phyloP scores from a whole-genome alignment of 108 stramenopile species.

The Discostella stelligeroides region DNA sequence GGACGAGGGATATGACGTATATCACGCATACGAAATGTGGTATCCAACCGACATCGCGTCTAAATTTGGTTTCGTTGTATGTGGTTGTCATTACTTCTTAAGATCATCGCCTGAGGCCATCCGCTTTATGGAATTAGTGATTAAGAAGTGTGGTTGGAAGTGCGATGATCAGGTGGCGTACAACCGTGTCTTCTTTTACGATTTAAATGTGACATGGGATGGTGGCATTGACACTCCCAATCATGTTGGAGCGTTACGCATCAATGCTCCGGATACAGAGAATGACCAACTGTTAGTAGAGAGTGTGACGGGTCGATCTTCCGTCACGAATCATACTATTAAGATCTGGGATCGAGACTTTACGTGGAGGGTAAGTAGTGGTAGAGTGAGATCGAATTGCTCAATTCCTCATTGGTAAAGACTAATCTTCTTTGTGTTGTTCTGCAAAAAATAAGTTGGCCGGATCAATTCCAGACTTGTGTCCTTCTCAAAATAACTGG shows the following conservation, averaged over 20 bases:
- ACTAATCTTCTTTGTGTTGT: neutral
- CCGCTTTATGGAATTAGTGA: slow-evolving; percentile 37
- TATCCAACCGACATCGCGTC: slow-evolving; percentile 37
- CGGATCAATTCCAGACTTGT: slow-evolving; percentile 29
- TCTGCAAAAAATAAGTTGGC: slow-evolving; percentile 3
- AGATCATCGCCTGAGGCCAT: slow-evolving; percentile 38
- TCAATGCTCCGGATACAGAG: neutral
- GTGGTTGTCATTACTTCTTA: slow-evolving; percentile 55
- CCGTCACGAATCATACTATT: slow-evolving; percentile 41
- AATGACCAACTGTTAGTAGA: slow-evolving; percentile 38
- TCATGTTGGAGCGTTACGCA: slow-evolving; percentile 3
- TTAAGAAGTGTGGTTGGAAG: slow-evolving; percentile 35
- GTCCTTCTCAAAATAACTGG: slow-evolving; percentile 57
- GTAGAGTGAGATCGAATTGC: too few species aligned
- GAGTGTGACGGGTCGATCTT: slow-evolving; percentile 35
- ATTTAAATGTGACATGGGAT: slow-evolving; percentile 47
- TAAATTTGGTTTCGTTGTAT: slow-evolving; percentile 50
- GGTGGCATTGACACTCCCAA: slow-evolving; percentile 7
- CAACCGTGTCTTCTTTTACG: slow-evolving; percentile 34
- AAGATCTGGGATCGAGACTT: slow-evolving; percentile 64
- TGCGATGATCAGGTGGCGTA: slow-evolving; percentile 64
- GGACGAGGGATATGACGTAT: slow-evolving; percentile 39
- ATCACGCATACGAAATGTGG: slow-evolving; percentile 51
- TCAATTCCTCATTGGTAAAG: neutral
- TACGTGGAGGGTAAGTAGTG: slow-evolving; percentile 54